A percentile compares a stretch with the other conserved stretches of the same genome.
Conservation (phyloP, 2,329 filamentous ascomycete genomes). For the Leptosphaerulina australis region DNA sequence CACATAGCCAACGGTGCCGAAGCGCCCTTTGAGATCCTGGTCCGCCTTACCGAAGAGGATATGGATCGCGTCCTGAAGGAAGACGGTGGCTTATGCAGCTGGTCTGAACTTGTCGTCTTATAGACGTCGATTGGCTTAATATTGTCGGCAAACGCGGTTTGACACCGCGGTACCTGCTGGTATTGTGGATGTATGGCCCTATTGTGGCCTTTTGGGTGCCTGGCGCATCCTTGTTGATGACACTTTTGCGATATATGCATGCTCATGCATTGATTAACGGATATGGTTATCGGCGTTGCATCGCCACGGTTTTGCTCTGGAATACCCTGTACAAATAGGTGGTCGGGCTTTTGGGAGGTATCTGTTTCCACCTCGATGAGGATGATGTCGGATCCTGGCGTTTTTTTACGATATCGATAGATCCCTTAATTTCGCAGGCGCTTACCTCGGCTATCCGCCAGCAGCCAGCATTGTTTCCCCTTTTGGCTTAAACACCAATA, state of each 20-base stretch:
- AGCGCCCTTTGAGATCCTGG: constrained; percentile 45
- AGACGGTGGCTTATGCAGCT: constrained; percentile 36
- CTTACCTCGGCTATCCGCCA: constrained; percentile 8
- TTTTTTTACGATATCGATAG: constrained; percentile 8
- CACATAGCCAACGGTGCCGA: constrained; percentile 29
- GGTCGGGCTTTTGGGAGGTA: constrained; percentile 12
- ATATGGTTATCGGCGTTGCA: constrained; percentile 27
- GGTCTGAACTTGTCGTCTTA: constrained; percentile 38
- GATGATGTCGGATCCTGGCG: constrained; percentile 18
- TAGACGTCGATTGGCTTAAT: constrained; percentile 8
- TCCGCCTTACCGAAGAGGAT: constrained; percentile 42
- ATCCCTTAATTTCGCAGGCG: constrained; percentile 7
- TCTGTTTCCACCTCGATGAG: constrained; percentile 11
- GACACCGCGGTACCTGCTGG: constrained; percentile 1
- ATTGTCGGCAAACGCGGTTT: constrained; percentile 6
- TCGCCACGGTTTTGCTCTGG: constrained; percentile 27
- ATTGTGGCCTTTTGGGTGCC: constrained; percentile 20
- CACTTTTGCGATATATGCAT: constrained; percentile 11
- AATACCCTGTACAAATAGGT: constrained; percentile 47
- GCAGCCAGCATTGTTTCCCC: constrained; percentile 4
- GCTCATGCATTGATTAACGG: constrained; percentile 25
- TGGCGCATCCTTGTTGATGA: constrained; percentile 25
- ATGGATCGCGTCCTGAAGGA: constrained; percentile 41
- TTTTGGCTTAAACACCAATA: not conserved
- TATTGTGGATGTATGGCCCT: constrained; percentile 9